These are phyloP conservation scores for Penicillium daleae DNA, from an alignment of 495 filamentous ascomycete genomes.

Conservation along the genomic window DNA sequence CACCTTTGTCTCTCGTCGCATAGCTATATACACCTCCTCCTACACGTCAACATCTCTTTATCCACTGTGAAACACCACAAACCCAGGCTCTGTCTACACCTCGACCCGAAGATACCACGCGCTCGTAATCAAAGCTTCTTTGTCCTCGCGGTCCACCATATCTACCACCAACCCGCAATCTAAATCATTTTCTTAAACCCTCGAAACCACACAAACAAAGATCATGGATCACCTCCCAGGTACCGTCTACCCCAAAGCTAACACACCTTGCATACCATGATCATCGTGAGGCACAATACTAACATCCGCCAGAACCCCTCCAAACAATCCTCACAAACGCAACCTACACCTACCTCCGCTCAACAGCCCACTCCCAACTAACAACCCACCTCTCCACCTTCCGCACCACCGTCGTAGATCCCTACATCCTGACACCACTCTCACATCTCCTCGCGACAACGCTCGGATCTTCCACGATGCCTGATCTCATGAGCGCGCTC, in stretches of 20 bases:
- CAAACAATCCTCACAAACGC: conserved; percentile 37
- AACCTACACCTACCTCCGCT: conserved; percentile 24
- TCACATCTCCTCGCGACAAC: conserved; percentile 54
- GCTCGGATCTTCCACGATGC: conserved; percentile 50
- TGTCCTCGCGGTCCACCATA: not conserved
- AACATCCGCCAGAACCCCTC: conserved; percentile 21
- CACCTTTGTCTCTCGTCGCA: not conserved
- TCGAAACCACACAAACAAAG: not conserved
- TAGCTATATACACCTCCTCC: not conserved
- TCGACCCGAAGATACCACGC: not conserved
- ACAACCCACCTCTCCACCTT: conserved; percentile 39
- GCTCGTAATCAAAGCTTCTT: conserved; percentile 4
- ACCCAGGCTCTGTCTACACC: not conserved
- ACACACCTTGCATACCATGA: not conserved
- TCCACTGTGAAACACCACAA: not conserved
- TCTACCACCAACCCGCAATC: not conserved
- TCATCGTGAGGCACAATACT: not conserved
- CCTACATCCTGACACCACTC: conserved; percentile 46
- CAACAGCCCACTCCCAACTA: conserved; percentile 27
- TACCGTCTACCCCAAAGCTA: not conserved
- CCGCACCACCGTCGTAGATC: conserved; percentile 42
- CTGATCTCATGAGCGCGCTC: conserved; percentile 64
- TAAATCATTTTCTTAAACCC: not conserved
- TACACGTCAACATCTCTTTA: not conserved
- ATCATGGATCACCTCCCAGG: conserved; percentile 34